Conservation (phyloP, 192 early-diverging fungal genomes). For the Rhizoclosmatium globosum region DNA sequence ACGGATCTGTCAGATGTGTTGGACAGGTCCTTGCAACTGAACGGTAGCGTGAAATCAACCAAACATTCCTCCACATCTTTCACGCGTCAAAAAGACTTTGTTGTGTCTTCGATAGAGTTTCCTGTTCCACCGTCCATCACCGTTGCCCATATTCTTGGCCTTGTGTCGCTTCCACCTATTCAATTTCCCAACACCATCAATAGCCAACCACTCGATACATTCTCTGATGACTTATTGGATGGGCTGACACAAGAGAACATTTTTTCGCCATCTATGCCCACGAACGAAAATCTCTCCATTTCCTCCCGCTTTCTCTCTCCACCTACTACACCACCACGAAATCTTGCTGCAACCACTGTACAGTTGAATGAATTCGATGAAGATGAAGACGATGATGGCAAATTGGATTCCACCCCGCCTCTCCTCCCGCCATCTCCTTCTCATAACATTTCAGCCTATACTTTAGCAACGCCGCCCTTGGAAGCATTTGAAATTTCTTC, state of each 20-base stretch:
- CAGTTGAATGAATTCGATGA: neutral
- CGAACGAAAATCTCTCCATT: neutral
- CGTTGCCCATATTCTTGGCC: constrained; percentile 16
- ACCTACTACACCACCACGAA: constrained; percentile 4
- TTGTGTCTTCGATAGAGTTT: constrained; percentile 17
- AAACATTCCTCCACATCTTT: too few relatives aligned
- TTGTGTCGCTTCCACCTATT: neutral
- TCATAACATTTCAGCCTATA: too few relatives aligned
- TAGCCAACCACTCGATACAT: neutral
- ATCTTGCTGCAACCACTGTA: neutral
- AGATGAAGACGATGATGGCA: neutral
- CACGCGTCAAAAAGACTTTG: constrained; percentile 3
- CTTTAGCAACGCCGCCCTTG: neutral
- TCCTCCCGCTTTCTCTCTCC: neutral
- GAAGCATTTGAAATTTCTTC: constrained; percentile 2
- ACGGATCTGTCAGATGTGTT: constrained; percentile 5
- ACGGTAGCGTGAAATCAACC: neutral
- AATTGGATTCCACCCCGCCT: neutral
- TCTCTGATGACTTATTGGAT: neutral
- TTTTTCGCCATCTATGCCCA: neutral
- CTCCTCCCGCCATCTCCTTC: too few relatives aligned
- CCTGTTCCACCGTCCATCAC: neutral
- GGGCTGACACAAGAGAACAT: neutral
- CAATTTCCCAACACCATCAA: neutral
- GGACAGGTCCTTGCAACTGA: constrained; percentile 2